Percentiles rank a stretch among this genome's conserved stretches.
Evolutionary conservation across 2,329 filamentous ascomycete genomes (phyloP).

Genomic region (Lanzia echinophila): DNA sequence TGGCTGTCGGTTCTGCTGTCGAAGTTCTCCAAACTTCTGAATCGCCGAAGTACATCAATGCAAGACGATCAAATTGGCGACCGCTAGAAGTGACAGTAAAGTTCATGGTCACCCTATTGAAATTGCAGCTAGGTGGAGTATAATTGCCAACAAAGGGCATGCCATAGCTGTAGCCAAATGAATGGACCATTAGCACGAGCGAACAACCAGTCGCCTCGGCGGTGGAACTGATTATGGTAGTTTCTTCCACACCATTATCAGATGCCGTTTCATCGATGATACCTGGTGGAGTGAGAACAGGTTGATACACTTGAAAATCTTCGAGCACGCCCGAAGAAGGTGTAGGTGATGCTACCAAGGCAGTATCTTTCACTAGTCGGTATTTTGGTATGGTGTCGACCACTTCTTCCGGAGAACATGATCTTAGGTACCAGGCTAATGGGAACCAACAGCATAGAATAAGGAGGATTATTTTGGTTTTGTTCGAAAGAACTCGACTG

Average conservation of each 20-base stretch:
- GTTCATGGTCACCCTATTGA: slow-evolving; percentile 70
- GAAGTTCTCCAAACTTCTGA: slow-evolving; percentile 78
- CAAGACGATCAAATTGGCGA: slow-evolving; percentile 70
- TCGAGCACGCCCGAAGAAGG: slow-evolving; percentile 38
- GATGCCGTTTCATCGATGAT: slow-evolving; percentile 32
- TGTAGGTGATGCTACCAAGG: slow-evolving; percentile 20
- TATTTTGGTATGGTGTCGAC: background rate
- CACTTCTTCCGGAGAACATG: background rate
- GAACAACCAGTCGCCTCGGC: slow-evolving; percentile 37
- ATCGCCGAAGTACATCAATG: slow-evolving; percentile 68
- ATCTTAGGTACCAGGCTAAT: slow-evolving; percentile 9
- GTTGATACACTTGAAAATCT: slow-evolving; percentile 64
- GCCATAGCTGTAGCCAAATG: slow-evolving; percentile 69
- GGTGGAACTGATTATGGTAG: slow-evolving; percentile 19
- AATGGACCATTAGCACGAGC: slow-evolving; percentile 60
- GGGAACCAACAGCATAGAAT: background rate
- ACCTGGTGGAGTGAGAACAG: slow-evolving; percentile 48
- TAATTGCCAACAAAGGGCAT: slow-evolving; percentile 63
- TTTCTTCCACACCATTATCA: slow-evolving; percentile 23
- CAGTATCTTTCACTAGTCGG: slow-evolving; percentile 20
- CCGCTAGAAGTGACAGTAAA: slow-evolving; percentile 67
- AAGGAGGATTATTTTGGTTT: background rate
- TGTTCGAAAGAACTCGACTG: background rate
- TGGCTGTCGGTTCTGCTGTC: slow-evolving; percentile 67
- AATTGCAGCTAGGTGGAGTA: slow-evolving; percentile 59